Percentiles rank a stretch among this genome's conserved stretches.
These are phyloP conservation scores for Pneumocystis jirovecii DNA, from an alignment of 1,139 yeast genomes.

Conservation along the genomic window DNA sequence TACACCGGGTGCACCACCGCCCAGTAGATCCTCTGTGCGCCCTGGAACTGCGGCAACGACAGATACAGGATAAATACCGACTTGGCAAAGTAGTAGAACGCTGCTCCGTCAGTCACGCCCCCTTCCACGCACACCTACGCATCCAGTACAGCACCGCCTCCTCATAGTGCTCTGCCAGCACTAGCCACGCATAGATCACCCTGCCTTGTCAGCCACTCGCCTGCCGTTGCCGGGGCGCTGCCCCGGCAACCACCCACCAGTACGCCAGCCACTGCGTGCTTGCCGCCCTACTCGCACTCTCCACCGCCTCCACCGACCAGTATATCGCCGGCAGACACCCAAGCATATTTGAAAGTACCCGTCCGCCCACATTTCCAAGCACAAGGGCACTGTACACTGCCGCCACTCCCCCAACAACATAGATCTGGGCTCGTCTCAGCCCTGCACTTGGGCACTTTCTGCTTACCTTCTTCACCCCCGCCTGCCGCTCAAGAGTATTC, in stretches of 20 bases:
- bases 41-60: constrained; percentile 76
- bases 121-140: not conserved
- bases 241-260: constrained; percentile 27
- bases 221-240: no score
- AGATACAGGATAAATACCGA: constrained; percentile 75
- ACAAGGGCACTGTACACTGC: constrained; percentile 44
- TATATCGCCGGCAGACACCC: constrained; percentile 87
- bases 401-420: constrained; percentile 54
- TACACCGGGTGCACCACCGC: constrained; percentile 46
- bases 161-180: constrained; percentile 91
- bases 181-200: constrained; percentile 89
- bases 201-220: not conserved
- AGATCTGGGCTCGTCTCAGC: constrained; percentile 22
- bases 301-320: constrained; percentile 71
- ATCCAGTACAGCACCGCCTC: constrained; percentile 46
- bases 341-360: constrained; percentile 71
- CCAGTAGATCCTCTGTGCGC: constrained; percentile 59
- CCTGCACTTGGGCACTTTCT: no score
- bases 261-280: constrained; percentile 40
- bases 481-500: not conserved
- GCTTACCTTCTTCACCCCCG: constrained; percentile 37
- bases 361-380: constrained; percentile 79
- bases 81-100: constrained; percentile 91
- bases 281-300: constrained; percentile 44
- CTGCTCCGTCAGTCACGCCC: not conserved